phyloP scores from a whole-genome alignment of 2,329 filamentous ascomycete genomes.

The Aspergillus brunneoviolaceus region DNA sequence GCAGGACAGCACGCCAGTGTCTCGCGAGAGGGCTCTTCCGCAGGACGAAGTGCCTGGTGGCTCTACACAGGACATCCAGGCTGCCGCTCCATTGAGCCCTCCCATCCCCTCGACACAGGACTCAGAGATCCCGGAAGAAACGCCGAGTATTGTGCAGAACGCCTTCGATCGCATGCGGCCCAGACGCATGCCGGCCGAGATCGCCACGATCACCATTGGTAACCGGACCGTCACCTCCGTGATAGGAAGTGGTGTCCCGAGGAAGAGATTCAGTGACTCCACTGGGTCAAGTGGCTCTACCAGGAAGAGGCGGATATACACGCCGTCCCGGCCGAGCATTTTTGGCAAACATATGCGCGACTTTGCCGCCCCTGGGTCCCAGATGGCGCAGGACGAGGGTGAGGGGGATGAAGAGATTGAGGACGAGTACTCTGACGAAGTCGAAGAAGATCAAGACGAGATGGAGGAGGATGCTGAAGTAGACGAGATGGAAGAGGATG shows the following conservation, averaged over 20 bases:
- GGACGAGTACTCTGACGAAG: constrained; percentile 12
- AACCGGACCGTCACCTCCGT: constrained; percentile 65
- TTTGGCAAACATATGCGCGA: constrained; percentile 50
- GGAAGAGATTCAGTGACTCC: constrained; percentile 33
- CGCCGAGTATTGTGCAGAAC: constrained; percentile 54
- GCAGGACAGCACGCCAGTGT: constrained; percentile 8
- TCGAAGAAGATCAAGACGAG: constrained; percentile 27
- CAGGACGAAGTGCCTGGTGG: constrained; percentile 4
- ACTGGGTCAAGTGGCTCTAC: constrained; percentile 21
- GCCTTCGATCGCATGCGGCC: constrained; percentile 66
- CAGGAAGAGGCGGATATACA: constrained; percentile 42
- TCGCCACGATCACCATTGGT: constrained; percentile 74
- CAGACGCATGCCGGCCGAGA: constrained; percentile 61
- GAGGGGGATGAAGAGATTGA: constrained; percentile 28
- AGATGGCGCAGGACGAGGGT: constrained; percentile 27
- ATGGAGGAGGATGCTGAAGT: constrained; percentile 22
- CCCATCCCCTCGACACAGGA: constrained; percentile 10
- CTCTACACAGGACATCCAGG: constrained; percentile 2
- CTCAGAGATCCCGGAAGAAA: constrained; percentile 23
- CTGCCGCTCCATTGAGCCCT: constrained; percentile 8
- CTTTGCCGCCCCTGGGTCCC: constrained; percentile 58
- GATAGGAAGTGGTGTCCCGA: constrained; percentile 56
- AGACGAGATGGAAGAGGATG: constrained; percentile 19
- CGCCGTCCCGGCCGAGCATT: constrained; percentile 37
- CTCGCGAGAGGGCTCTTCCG: background rate